A percentile compares a stretch with the other conserved stretches of the same genome.
phyloP scores from a whole-genome alignment of 768 basidiomycete genomes.

The Brasilioporus rufonigricans region DNA sequence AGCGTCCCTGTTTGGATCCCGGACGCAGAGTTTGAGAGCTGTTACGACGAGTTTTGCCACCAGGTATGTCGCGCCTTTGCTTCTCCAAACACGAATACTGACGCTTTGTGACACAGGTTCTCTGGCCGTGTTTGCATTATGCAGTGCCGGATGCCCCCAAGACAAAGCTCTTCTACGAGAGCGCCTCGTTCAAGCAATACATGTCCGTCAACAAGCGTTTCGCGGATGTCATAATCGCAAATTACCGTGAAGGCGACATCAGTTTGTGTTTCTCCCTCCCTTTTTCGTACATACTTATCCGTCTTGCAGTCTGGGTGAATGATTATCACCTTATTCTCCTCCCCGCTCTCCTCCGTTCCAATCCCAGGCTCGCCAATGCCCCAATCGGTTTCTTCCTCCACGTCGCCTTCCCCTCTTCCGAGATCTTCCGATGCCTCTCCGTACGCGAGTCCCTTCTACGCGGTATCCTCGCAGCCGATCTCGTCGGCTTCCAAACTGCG shows the following conservation, averaged over 20 bases:
- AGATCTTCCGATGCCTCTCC: constrained; percentile 91
- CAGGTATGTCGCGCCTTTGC: constrained; percentile 45
- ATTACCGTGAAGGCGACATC: constrained; percentile 88
- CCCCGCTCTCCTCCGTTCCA: constrained; percentile 76
- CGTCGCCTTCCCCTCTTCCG: constrained; percentile 92
- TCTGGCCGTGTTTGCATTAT: constrained; percentile 88
- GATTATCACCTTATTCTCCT: constrained; percentile 97
- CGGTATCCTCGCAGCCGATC: constrained; percentile 90
- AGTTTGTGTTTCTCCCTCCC: constrained; percentile 31
- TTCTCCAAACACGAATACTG: constrained; percentile 15
- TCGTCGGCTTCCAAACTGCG: constrained; percentile 90
- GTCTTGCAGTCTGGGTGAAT: constrained; percentile 67
- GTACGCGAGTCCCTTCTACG: constrained; percentile 73
- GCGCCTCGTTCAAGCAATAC: constrained; percentile 80
- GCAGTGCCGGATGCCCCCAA: constrained; percentile 86
- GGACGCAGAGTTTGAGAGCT: constrained; percentile 72
- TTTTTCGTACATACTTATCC: constrained; percentile 5
- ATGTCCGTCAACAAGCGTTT: constrained; percentile 88
- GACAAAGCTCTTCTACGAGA: constrained; percentile 79
- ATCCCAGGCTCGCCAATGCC: constrained; percentile 43
- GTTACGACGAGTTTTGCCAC: constrained; percentile 87
- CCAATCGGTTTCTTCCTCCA: constrained; percentile 89
- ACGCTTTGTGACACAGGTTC: constrained; percentile 39
- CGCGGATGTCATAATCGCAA: constrained; percentile 75
- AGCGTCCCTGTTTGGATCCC: constrained; percentile 76